Evolutionary conservation across 768 basidiomycete genomes (phyloP), one percentile per base, ranked within the genome.

Genomic region (Suillus lakei): DNA sequence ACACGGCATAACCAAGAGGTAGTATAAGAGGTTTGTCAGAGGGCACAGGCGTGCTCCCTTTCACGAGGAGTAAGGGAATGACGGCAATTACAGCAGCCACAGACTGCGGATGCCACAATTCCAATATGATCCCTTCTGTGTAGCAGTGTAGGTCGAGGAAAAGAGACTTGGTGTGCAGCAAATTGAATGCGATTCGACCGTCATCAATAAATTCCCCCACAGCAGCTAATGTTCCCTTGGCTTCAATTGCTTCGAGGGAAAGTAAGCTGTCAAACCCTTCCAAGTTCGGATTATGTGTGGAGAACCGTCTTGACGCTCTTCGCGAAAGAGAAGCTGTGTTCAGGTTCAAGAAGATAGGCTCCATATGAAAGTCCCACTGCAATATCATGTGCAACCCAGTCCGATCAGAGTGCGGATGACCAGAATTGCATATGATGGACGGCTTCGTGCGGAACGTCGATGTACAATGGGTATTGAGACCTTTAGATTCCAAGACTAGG

Each of bases 101-200:
- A 39, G 86, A 86, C 48, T 81, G 79, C 5, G 84, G 84, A 51
- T 89, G 84, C 89, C 90, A 92, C 6, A 93, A 76, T 70, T 93
- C 88, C 59, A 90, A 65, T 54, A 85, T 83, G n/a, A 91, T 74
- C 9, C 83, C 83, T 68, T 91, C 90, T 12, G 86, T 79, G 4
- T 82, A 81, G 44, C 82, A 74, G 62, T 83, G 81, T 23, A 88
- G 70, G 54, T 87, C 81, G 2, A 84, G 68, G 65, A 83, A 77
- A 28, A 78, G 63, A 0, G 88, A 84, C 5, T 76, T 74, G 34
- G 78, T 66, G 63, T 84, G 79, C 56, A 89, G 69, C 21, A 78
- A 74, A 16, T 85, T 76, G 32, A 80, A 72, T 23, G 71, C 26
- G 43, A 71, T 74, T 36, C 77, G 79, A 39, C 76, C 71, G 48